Base-by-base conservation (phyloP, 2,329 filamentous ascomycete species). In the Nannizziopsis arthrosporioides region DNA sequence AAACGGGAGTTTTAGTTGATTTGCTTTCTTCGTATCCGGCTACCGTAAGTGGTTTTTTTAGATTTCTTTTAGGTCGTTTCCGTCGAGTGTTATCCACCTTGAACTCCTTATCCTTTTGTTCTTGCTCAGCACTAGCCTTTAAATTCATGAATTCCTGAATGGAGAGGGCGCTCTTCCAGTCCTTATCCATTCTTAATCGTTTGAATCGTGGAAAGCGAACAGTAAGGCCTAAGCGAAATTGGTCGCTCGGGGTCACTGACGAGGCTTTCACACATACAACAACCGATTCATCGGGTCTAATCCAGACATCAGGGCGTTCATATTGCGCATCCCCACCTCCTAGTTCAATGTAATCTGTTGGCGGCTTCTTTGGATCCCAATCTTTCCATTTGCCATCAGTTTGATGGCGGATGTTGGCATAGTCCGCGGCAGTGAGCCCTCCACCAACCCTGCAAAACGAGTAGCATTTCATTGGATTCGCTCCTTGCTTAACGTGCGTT, bases 401-500 rank as follows among this genome's bases (percentile, higher is more conserved):
- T 18, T 80, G 75, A 58, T 94, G 86, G 4, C 80, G 75, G 40
- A 98, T 82, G 49, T 83, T 79, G 0, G 83, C 80, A 62, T 94
- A 96, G 59, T 98, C 92, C 45, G 84, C 79, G 0, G 80, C 82
- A 11, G 78, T 81, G 63, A 96, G 89, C 0, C 92, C 92, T 46
- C 92, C 92, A n/a, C 92, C 92, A 12, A 98, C 92, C 64, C 92
- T 95, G 74, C 89, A 94, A 68, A 98, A 95, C n/a, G 88, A 94
- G 58, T 81, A 85, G 60, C 81, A 93, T 63, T 86, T 88, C 66
- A 85, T 82, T 0, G 80, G 75, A 52, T 80, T 75, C 10, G 64
- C 58, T 9, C 68, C 70, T 18, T 66, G 65, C 32, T 73, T 69
- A 31, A 83, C 74, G 30, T 84, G 76, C 52, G 81, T 77, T 54